Conservation (phyloP, 2,329 filamentous ascomycete genomes). For the Fusarium robinianum region DNA sequence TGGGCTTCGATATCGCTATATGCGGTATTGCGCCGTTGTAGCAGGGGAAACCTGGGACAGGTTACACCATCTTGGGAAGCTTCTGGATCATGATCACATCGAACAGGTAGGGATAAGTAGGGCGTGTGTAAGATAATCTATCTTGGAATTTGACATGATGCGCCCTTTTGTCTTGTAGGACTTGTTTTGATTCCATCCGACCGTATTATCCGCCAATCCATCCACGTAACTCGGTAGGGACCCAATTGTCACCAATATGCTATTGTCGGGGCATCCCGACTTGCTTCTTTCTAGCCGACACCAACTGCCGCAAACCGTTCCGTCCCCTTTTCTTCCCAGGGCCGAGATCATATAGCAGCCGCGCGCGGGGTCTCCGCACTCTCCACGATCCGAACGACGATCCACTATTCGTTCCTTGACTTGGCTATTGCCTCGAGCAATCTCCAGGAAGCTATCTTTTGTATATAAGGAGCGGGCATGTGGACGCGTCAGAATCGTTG, state of each 20-base stretch:
- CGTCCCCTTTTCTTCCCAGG: neutral
- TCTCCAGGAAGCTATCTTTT: too few relatives aligned
- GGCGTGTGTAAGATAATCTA: too few relatives aligned
- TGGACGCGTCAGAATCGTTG: too few relatives aligned
- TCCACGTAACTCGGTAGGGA: too few relatives aligned
- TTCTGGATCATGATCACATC: too few relatives aligned
- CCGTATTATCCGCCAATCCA: neutral
- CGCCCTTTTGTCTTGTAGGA: too few relatives aligned
- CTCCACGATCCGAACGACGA: conserved; percentile 18
- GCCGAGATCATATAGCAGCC: neutral
- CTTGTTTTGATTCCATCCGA: neutral
- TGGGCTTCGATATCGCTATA: conserved; percentile 13
- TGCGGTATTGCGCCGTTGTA: neutral
- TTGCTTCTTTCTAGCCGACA: conserved; percentile 14
- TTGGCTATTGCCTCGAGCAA: too few relatives aligned
- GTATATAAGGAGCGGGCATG: too few relatives aligned
- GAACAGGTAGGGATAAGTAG: too few relatives aligned
- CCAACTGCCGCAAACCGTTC: conserved; percentile 25
- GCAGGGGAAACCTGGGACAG: too few relatives aligned
- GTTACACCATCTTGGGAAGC: too few relatives aligned
- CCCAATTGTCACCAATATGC: conserved; percentile 5
- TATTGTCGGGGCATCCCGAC: conserved; percentile 6
- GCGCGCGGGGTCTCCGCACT: conserved; percentile 30
- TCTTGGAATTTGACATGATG: neutral
- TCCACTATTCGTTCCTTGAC: too few relatives aligned